Evolutionary conservation across 2,329 filamentous ascomycete species (phyloP), one percentile per base, ranked within the genome.

Genomic region (Colletotrichum tropicale): DNA sequence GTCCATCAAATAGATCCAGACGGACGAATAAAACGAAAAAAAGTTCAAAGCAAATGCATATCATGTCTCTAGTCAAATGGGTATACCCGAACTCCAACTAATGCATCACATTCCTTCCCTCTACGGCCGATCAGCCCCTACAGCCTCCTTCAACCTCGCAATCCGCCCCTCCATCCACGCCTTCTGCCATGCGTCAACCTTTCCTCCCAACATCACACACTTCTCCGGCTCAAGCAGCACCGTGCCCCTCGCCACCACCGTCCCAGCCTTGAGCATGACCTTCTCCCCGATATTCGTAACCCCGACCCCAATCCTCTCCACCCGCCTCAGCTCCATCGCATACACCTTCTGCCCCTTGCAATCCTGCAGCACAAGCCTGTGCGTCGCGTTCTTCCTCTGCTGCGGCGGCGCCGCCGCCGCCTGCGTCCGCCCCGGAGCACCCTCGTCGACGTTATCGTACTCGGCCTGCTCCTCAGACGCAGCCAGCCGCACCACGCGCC

Each of bases 291-390:
- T 96, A 64, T 88, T 84, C 12, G 88, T 89, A 84, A 93, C 93
- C 7, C 88, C 89, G 8, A 96, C 84, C 0, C 89, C 91, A 9
- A 98, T 84, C 5, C 90, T 92, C 10, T 92, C 88, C 18, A 98
- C 89, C 12, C 89, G 87, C 77, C 86, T 87, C 66, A 98, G 82
- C 84, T 98, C 96, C 65, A 98, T 86, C 0, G 89, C 96, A 80
- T 93, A 95, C 0, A 94, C 87, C 78, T 91, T 93, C 15, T 88
- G 90, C 0, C 95, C 96, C 10, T 86, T 89, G 61, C 91, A 91
- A 85, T 99, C 97, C 83, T 98, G 95, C 72, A 99, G 81, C 0
- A 97, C 88, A 32, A 98, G 84, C 73, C 95, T 94, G 86, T 98
- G 96, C 28, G 95, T 93, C 1, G 94, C 91, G 71, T 86, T 86